Conservation (phyloP, 495 filamentous ascomycete species). For the Penicillium nucicola region DNA sequence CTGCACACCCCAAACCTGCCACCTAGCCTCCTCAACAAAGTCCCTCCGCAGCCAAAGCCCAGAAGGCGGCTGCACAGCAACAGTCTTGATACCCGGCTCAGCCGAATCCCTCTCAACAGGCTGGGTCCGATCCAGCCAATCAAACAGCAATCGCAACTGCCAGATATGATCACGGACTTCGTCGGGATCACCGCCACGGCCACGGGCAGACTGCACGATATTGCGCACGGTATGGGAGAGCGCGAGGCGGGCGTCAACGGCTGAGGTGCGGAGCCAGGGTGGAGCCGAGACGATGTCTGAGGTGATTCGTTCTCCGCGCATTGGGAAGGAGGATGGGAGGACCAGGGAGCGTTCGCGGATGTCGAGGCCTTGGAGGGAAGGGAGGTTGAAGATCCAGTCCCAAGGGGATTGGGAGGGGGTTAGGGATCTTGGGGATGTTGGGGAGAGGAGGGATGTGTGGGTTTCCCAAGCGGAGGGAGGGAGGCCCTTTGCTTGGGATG, state of each 20-base stretch:
- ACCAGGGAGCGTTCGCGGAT: slow-evolving; percentile 74
- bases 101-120: slow-evolving; percentile 25
- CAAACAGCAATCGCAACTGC: slow-evolving; percentile 75
- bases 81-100: too few species aligned
- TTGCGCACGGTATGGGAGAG: slow-evolving; percentile 62
- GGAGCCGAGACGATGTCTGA: slow-evolving; percentile 34
- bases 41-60: slow-evolving; percentile 42
- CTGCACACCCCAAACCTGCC: slow-evolving; percentile 55
- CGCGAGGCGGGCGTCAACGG: slow-evolving; percentile 74
- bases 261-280: slow-evolving; percentile 53
- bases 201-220: slow-evolving; percentile 40
- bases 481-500: slow-evolving; percentile 30
- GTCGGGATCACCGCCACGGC: slow-evolving; percentile 36
- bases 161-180: slow-evolving; percentile 61
- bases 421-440: slow-evolving; percentile 27
- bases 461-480: slow-evolving; percentile 27
- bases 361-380: slow-evolving; percentile 61
- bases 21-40: slow-evolving; percentile 42
- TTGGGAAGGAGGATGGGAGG: slow-evolving; percentile 54
- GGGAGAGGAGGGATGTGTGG: slow-evolving; percentile 16
- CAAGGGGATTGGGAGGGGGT: slow-evolving; percentile 47
- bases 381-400: slow-evolving; percentile 75
- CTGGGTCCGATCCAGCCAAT: slow-evolving; percentile 63
- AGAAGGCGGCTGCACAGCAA: slow-evolving; percentile 5
- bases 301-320: slow-evolving; percentile 24